Base-by-base conservation (phyloP, 148 eudicot species). In the Heliamphora exappendiculata region DNA sequence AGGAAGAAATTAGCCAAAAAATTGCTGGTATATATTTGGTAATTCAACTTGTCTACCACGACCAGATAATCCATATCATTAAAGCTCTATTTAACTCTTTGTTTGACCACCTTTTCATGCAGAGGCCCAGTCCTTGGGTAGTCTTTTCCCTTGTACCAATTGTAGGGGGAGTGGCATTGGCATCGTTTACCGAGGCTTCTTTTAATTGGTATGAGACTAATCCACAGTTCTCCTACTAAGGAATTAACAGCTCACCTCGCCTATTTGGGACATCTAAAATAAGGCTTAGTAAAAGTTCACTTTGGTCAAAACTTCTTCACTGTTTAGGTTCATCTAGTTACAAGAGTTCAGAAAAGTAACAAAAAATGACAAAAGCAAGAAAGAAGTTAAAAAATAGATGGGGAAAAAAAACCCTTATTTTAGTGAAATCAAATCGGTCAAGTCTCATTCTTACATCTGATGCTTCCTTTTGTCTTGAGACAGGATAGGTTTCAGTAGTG, bases 121-220 rank as follows among this genome's bases (percentile, higher is more conserved):
- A 78, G 80, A 45, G 54, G 26, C 80, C 80, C 65, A 86, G 74
- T 70, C 51, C 80, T 0, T 93, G 92, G 96, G 87, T 91, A 28
- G 82, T 93, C 67, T 74, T 82, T 28, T 91, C 98, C 53, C 91
- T 93, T 67, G 75, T 87, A 20, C 98, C 98, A 14, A 84, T 93
- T 49, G 96, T 93, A 42, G 91, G 92, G 19, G 98, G 98, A 49
- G 96, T 91, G 73, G 98, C 89, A 44, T 83, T 93, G 78, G 91
- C 96, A 70, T 91, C 98, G 28, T 82, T 88, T 73, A 88, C 96
- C 10, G 98, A 93, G 81, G 81, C 84, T 36, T 89, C 96, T 36
- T 93, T 93, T 78, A 93, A 93, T 77, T 93, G 96, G 98, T 93
- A 79, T 3, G 70, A 72, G 14, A 49, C 4, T 26, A 34, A 28